Evolutionary conservation across 768 basidiomycete genomes (phyloP), one percentile per base, ranked within the genome.

Genomic region (Xerocomellus amylosporus): DNA sequence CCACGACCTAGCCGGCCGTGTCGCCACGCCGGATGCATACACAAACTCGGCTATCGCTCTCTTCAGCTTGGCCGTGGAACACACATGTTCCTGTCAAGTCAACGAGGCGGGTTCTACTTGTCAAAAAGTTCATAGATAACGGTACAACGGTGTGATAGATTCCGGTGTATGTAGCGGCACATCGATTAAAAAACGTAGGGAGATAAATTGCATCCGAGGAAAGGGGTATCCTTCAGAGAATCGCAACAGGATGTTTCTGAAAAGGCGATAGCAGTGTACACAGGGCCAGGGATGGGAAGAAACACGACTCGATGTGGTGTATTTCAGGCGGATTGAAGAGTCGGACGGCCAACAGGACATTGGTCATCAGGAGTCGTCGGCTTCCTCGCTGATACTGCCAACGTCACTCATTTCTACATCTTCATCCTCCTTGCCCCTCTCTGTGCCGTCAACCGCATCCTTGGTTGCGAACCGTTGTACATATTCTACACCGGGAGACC

Each of bases 391-490:
- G 73, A 89, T 83, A 73, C 87, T 91, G 55, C 88, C 90, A 57
- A 89, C 77, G 52, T 91, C 90, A 70, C 90, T 92, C 87, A 93
- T 91, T 65, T 87, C 90, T 62, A 86, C 88, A 61, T 93, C 90
- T 3, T 88, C 88, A 0, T 85, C 82, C 1, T 84, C 83, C 17
- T 83, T 80, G 34, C 71, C 75, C 38, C 77, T 82, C 20, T 79
- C 77, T 1, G 85, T 82, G 28, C 86, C 88, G 59, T 96, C 93
- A 7, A 88, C 86, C 26, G 86, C 89, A 67, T 92, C 93, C 74
- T 91, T 88, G 36, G 88, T 95, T 14, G 97, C 97, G 65, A 84
- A 99, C 49, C 91, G 81, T 62, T 91, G 87, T n/a, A 98, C 96
- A 67, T 98, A 98, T 64, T 97, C 94, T 95, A 63, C 41, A n/a